Evolutionary conservation across 2,329 filamentous ascomycete genomes (phyloP).

Genomic region (Ceratocystis eucalypticola): DNA sequence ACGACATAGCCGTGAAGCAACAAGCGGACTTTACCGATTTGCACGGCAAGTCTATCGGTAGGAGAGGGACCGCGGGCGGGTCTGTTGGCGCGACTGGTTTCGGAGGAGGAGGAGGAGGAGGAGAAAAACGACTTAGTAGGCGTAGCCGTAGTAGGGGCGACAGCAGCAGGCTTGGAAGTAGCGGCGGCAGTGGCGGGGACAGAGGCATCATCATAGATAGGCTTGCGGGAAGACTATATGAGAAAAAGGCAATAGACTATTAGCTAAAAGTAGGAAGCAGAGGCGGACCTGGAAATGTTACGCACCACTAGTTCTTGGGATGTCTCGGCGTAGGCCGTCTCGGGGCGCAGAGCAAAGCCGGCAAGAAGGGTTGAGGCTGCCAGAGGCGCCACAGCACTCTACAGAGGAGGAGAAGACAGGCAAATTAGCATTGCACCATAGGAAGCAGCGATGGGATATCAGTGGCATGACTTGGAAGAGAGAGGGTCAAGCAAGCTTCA

Average conservation of each 20-base stretch:
- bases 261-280: neutral
- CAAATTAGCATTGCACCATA: slow-evolving; percentile 2
- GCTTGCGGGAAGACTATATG: slow-evolving; percentile 34
- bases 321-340: slow-evolving; percentile 39
- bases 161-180: slow-evolving; percentile 19
- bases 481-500: neutral
- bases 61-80: slow-evolving; percentile 50
- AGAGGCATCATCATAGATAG: slow-evolving; percentile 63
- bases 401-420: slow-evolving; percentile 19
- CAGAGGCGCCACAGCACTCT: slow-evolving; percentile 42
- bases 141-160: slow-evolving; percentile 24
- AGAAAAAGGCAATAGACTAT: neutral
- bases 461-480: neutral
- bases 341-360: slow-evolving; percentile 35
- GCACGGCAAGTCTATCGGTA: slow-evolving; percentile 73
- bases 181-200: neutral
- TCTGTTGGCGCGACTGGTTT: slow-evolving; percentile 25
- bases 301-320: slow-evolving; percentile 24
- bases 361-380: slow-evolving; percentile 39
- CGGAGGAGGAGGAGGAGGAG: slow-evolving; percentile 22
- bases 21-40: slow-evolving; percentile 69
- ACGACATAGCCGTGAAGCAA: slow-evolving; percentile 66
- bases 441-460: neutral
- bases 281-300: neutral
- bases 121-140: slow-evolving; percentile 22